A percentile compares a stretch with the other conserved stretches of the same genome.
Conservation (phyloP, 176 grass and related monocot species). For the Triticum monococcum region DNA sequence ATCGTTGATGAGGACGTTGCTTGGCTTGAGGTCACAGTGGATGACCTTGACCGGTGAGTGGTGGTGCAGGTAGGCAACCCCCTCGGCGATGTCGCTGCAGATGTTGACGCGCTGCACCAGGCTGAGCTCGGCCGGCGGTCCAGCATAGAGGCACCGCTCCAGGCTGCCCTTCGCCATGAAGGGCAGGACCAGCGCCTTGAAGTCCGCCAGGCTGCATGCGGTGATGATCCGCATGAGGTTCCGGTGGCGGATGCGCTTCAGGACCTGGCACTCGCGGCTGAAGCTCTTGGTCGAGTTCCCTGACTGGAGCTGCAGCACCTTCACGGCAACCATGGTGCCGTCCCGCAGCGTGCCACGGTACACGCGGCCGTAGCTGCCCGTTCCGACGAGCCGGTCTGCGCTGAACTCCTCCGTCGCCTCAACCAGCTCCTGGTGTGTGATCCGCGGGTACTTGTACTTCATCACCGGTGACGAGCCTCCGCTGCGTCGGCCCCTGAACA, state of each 20-base stretch:
- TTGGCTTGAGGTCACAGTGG: slow-evolving; percentile 93
- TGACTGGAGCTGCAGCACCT: slow-evolving; percentile 83
- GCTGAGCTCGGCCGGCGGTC: slow-evolving; percentile 46
- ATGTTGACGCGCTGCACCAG: slow-evolving; percentile 79
- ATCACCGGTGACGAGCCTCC: slow-evolving; percentile 54
- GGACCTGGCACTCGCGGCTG: slow-evolving; percentile 81
- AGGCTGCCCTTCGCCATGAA: slow-evolving; percentile 98
- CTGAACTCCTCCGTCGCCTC: slow-evolving; percentile 75
- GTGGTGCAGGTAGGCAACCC: slow-evolving; percentile 92
- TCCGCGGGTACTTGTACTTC: slow-evolving; percentile 77
- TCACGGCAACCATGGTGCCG: slow-evolving; percentile 73
- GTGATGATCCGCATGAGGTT: slow-evolving; percentile 96
- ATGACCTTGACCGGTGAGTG: slow-evolving; percentile 89
- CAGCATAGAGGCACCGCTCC: slow-evolving; percentile 68
- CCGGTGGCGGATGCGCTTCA: slow-evolving; percentile 89
- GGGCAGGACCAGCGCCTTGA: slow-evolving; percentile 92
- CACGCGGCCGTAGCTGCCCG: slow-evolving; percentile 80
- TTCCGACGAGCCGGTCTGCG: slow-evolving; percentile 54
- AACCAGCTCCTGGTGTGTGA: slow-evolving; percentile 73
- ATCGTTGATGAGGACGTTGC: slow-evolving; percentile 90
- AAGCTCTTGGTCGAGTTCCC: slow-evolving; percentile 93
- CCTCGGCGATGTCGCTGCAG: slow-evolving; percentile 92
- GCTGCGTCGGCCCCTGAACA: slow-evolving; percentile 24
- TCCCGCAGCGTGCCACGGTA: slow-evolving; percentile 71
- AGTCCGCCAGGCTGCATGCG: slow-evolving; percentile 82